Evolutionary conservation across 2,329 filamentous ascomycete species (phyloP).

Genomic region (Trichoderma sp.): DNA sequence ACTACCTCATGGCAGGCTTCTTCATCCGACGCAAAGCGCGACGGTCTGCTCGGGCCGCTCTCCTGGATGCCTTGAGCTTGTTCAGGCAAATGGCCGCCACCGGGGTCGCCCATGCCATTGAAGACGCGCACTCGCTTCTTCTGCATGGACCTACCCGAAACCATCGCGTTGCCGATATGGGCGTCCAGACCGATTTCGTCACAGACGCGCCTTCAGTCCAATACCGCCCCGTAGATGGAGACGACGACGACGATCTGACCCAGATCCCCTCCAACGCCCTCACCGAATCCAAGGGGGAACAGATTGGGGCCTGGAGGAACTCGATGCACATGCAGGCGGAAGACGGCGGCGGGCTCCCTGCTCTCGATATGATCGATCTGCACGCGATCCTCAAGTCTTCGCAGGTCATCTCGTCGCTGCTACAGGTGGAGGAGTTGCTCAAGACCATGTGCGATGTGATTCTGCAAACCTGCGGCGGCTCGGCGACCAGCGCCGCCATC

Average conservation of each 20-base stretch:
- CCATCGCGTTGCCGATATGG: slow-evolving; percentile 61
- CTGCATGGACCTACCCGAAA: slow-evolving; percentile 64
- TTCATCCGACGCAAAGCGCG: slow-evolving; percentile 66
- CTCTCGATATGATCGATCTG: slow-evolving; percentile 81
- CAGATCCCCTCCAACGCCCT: slow-evolving; percentile 43
- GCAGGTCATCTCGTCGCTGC: slow-evolving; percentile 76
- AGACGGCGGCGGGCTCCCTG: slow-evolving; percentile 65
- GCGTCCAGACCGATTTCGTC: slow-evolving; percentile 71
- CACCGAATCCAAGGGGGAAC: slow-evolving; percentile 57
- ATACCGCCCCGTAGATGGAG: slow-evolving; percentile 52
- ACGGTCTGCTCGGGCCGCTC: slow-evolving; percentile 67
- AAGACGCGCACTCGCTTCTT: slow-evolving; percentile 68
- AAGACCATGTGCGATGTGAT: slow-evolving; percentile 83
- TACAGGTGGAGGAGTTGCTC: slow-evolving; percentile 73
- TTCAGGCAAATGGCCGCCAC: slow-evolving; percentile 70
- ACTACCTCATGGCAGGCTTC: slow-evolving; percentile 73
- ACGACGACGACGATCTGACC: slow-evolving; percentile 47
- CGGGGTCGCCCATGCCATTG: slow-evolving; percentile 69
- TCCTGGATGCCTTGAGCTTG: slow-evolving; percentile 67
- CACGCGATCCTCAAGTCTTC: slow-evolving; percentile 77
- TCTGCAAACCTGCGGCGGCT: slow-evolving; percentile 71
- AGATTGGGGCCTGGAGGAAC: slow-evolving; percentile 65
- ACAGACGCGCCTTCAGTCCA: slow-evolving; percentile 57
- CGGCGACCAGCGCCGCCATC: slow-evolving; percentile 72
- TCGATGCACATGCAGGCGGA: slow-evolving; percentile 59